Conservation (phyloP, 2,329 filamentous ascomycete genomes). For the Aspergillus sp. region DNA sequence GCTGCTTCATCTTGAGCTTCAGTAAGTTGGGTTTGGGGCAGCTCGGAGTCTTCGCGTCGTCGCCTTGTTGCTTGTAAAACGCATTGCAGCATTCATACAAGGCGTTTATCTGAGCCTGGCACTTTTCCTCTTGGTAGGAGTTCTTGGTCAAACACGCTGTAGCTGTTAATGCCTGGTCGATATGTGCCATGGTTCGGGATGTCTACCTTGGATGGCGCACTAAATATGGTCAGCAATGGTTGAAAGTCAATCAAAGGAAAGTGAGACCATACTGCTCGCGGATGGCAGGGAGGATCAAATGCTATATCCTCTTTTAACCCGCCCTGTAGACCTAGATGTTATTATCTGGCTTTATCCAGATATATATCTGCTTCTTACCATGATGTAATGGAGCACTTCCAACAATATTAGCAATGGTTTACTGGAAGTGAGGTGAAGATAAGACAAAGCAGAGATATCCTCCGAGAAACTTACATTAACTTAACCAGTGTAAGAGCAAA, state of each 20-base stretch:
- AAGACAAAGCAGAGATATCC: neutral
- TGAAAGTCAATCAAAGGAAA: neutral
- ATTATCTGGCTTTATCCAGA: slow-evolving; percentile 4
- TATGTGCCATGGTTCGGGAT: neutral
- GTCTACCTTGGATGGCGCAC: slow-evolving; percentile 85
- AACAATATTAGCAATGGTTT: neutral
- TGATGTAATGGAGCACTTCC: slow-evolving; percentile 21
- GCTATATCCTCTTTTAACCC: slow-evolving; percentile 68
- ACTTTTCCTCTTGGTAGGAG: slow-evolving; percentile 82
- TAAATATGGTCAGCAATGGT: slow-evolving; percentile 36
- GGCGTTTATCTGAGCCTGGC: slow-evolving; percentile 73
- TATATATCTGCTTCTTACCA: slow-evolving; percentile 24
- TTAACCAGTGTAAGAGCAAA: neutral
- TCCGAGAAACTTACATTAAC: neutral
- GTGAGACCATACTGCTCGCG: slow-evolving; percentile 66
- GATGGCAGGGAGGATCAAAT: slow-evolving; percentile 78
- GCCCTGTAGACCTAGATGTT: slow-evolving; percentile 23
- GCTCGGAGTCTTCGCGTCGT: slow-evolving; percentile 72
- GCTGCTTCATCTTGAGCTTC: slow-evolving; percentile 81
- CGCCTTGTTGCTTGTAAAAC: slow-evolving; percentile 79
- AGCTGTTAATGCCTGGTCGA: slow-evolving; percentile 5
- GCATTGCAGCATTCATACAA: slow-evolving; percentile 91
- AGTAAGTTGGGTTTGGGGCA: slow-evolving; percentile 83
- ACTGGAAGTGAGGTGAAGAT: neutral
- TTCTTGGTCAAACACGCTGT: slow-evolving; percentile 81